phyloP scores from a whole-genome alignment of 257 asterid genomes.

The Vinca minor region DNA sequence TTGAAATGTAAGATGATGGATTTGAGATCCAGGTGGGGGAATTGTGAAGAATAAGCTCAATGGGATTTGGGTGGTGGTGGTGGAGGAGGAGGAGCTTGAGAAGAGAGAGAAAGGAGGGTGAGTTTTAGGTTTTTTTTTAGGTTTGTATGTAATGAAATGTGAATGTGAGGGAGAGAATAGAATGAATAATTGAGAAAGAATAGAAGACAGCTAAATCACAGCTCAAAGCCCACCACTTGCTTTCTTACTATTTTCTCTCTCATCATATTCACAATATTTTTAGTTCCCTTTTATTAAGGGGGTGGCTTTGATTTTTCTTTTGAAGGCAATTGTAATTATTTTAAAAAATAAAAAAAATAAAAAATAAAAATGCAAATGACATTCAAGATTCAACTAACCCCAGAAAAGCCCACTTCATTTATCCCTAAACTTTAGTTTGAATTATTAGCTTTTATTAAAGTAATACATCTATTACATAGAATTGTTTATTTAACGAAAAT shows the following conservation, averaged over 20 bases:
- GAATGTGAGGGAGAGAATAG: constrained; percentile 17
- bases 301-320: neutral
- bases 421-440: too few species aligned
- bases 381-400: constrained; percentile 8
- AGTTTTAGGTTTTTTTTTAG: constrained; percentile 25
- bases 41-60: neutral
- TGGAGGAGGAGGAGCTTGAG: constrained; percentile 11
- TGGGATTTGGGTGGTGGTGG: constrained; percentile 14
- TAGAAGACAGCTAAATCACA: constrained; percentile 79
- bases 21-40: constrained; percentile 22
- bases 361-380: too few species aligned
- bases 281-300: constrained; percentile 7
- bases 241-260: too few species aligned
- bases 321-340: too few species aligned
- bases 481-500: too few species aligned
- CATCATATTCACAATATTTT: constrained; percentile 13
- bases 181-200: too few species aligned
- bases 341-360: too few species aligned
- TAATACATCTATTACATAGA: too few species aligned
- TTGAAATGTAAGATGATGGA: constrained; percentile 25
- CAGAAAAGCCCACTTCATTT: too few species aligned
- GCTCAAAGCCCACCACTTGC: constrained; percentile 72
- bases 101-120: constrained; percentile 9
- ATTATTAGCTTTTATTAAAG: too few species aligned
- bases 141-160: constrained; percentile 15